Evolutionary conservation across 352 stramenopile genomes (phyloP), one percentile per base, ranked within the genome.

Genomic region (Phytophthora pistaciae): DNA sequence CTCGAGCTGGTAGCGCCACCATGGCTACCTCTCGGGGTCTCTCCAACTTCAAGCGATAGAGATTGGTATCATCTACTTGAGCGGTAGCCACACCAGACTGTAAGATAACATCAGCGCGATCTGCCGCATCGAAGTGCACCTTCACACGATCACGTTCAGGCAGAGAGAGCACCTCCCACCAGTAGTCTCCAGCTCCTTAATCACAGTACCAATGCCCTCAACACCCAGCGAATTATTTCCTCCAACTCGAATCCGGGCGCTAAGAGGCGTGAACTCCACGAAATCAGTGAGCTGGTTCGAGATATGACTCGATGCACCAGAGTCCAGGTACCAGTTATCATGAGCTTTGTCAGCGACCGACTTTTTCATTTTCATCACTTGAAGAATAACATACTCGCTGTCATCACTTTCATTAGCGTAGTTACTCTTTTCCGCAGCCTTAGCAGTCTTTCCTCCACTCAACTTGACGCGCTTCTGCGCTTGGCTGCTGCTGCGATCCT

Each of bases 251-350:
- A 66, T 36, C 33, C 18, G 36, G 18, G 49, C 50, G 55, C 36
- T 67, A 5, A 60, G 14, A 7, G 33, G 49, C 23, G 38, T 60
- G 27, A 67, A 67, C 4, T 48, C 27, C 7, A 67, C 38, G 6
- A 67, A 60, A 67, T 67, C 50, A 16, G n/a, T 60, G 29, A 52
- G n/a, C 33, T 60, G 50, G 14, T 67, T 67, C 20, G 60, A 18
- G 16, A 67, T 60, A 48, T 67, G 50, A 52, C 50, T 67, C 8
- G 60, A 21, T 20, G 60, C 60, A 16, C 60, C 60, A 23, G 36
- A 60, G 33, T 60, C 59, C 6, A 66, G 44, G 16, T 66, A 59
- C 48, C 59, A 66, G 11, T 31, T 18, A 20, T 58, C 42, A 29
- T 44, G 48, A 4, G 33, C 59, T 27, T 42, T 29, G 25, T 57